These are phyloP conservation scores for Colletotrichum paranaense DNA, from an alignment of 2,329 filamentous ascomycete species.

Conservation along the genomic window DNA sequence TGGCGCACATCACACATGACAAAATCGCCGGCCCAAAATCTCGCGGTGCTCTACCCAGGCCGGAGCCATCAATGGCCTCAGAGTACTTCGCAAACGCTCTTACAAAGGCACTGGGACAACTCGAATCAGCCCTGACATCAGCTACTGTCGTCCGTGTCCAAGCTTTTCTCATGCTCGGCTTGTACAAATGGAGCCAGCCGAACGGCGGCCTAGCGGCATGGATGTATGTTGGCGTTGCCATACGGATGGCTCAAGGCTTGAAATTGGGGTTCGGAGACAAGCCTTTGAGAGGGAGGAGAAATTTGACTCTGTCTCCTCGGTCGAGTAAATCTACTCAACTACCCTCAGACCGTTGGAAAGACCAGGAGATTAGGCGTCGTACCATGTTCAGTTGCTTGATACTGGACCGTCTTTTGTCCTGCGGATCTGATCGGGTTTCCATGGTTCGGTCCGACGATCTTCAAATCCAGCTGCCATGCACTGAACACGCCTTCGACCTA, in stretches of 20 bases:
- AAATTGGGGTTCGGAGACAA: constrained; percentile 69
- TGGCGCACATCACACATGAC: constrained; percentile 51
- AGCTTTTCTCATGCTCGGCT: constrained; percentile 75
- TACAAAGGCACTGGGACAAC: constrained; percentile 59
- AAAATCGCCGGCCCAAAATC: constrained; percentile 45
- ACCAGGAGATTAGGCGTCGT: constrained; percentile 70
- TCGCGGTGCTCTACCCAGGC: constrained; percentile 46
- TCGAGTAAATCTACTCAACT: constrained; percentile 29
- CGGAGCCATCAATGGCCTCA: constrained; percentile 67
- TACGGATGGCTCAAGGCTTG: constrained; percentile 71
- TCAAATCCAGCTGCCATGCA: constrained; percentile 74
- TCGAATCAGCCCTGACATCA: constrained; percentile 58
- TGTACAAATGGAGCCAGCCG: constrained; percentile 78
- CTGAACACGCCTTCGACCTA: constrained; percentile 73
- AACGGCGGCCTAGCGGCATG: constrained; percentile 70
- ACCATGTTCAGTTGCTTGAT: constrained; percentile 83
- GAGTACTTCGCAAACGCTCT: constrained; percentile 74
- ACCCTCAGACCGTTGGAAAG: constrained; percentile 43
- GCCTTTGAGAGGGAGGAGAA: constrained; percentile 38
- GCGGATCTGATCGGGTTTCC: constrained; percentile 69
- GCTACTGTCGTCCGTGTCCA: constrained; percentile 74
- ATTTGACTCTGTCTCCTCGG: constrained; percentile 8
- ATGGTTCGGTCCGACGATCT: constrained; percentile 70
- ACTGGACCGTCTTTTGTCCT: constrained; percentile 76
- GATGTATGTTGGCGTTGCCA: constrained; percentile 73